Evolutionary conservation across 1,284 basidiomycete species (phyloP).

Genomic region (Fomitopsis schrenkii): DNA sequence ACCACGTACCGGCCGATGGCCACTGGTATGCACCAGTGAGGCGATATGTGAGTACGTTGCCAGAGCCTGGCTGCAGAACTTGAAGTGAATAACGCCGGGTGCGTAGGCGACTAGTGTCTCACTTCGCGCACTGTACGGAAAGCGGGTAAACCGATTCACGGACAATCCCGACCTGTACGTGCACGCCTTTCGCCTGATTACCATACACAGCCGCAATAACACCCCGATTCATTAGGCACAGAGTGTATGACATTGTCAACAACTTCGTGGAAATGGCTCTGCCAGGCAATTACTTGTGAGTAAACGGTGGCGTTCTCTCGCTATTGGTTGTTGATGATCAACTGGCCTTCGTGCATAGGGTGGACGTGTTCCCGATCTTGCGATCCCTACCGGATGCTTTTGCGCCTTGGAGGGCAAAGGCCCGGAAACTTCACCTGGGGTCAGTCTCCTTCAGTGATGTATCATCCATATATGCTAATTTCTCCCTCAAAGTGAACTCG

Average conservation of each 20-base stretch:
- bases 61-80: too few relatives aligned
- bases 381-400: conserved; percentile 7
- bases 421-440: conserved; percentile 24
- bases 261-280: conserved; percentile 3
- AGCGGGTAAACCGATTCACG: conserved; percentile 1
- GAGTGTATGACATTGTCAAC: conserved; percentile 3
- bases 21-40: conserved; percentile 27
- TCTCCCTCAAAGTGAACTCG: conserved; percentile 14
- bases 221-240: neutral
- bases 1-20: conserved; percentile 9
- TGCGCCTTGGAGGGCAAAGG: conserved; percentile 2
- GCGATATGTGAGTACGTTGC: conserved; percentile 19
- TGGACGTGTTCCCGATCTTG: conserved; percentile 25
- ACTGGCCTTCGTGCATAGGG: conserved; percentile 10
- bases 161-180: conserved; percentile 6
- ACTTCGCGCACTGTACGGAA: conserved; percentile 3
- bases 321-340: neutral
- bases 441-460: conserved; percentile 9
- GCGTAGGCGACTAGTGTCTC: conserved; percentile 3
- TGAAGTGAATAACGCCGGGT: too few relatives aligned
- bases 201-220: too few relatives aligned
- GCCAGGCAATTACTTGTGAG: conserved; percentile 7
- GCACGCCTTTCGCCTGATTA: too few relatives aligned
- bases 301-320: neutral
- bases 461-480: too few relatives aligned